Evolutionary conservation across 164 flowering plant species (phyloP), one percentile per base, ranked within the genome.

Genomic region (Macadamia tetraphylla): DNA sequence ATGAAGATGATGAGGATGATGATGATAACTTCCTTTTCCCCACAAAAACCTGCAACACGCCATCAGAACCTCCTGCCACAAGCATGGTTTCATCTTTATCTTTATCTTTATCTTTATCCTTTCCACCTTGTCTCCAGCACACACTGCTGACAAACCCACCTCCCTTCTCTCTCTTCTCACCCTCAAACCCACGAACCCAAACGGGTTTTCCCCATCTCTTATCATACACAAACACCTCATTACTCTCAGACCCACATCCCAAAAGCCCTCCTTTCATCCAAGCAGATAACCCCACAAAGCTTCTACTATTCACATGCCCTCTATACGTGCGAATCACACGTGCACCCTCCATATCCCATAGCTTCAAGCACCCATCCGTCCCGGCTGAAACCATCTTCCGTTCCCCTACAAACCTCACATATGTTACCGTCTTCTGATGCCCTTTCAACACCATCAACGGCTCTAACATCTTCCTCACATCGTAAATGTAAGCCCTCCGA

Each of bases 41-140:
- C 57, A 44, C 35, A 70, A 84, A 84, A 29, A 85, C 81, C 70
- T 83, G 85, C 72, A 88, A 63, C 68, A 66, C 75, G 13, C 94
- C 94, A 60, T 84, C 84, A 1, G 89, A 87, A 9, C 87, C 89
- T 1, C 91, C 94, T 0, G 87, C 89, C 46, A 88, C 86, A 9
- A 88, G 78, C 1, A 81, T 79, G 74, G n/a, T n/a, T n/a, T n/a
- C n/a, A n/a, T n/a, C n/a, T n/a, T 67, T 35, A 31, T 35, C 40
- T 35, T 35, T 35, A 35, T 35, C 40, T 35, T 35, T 35, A 35
- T 35, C 40, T 5, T 35, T 5, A 46, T 83, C 88, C 29, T 77
- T 83, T 0, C 72, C 75, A 3, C 72, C 78, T 67, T 84, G 91
- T 57, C 83, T 76, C 94, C 91, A 85, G 31, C 91, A 81, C 30